Conservation (phyloP, 2,329 filamentous ascomycete genomes). For the Plenodomus biglobosus region DNA sequence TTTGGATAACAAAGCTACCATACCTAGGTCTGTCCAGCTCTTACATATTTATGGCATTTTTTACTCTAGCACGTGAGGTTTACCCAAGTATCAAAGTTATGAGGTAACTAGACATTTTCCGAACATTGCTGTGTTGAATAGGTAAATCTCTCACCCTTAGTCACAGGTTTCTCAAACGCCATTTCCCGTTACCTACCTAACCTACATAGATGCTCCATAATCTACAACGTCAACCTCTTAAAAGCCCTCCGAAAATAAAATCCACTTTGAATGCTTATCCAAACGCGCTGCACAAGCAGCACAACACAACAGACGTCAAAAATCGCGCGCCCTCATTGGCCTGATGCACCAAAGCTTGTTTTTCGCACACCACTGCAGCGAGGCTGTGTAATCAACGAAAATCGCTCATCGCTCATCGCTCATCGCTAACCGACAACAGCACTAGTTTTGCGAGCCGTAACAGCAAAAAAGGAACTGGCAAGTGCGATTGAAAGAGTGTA, state of each 20-base stretch:
- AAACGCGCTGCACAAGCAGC: neutral
- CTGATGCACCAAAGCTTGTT: slow-evolving; percentile 4
- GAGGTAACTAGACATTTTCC: too few species aligned
- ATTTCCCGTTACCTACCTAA: too few species aligned
- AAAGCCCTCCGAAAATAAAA: slow-evolving; percentile 2
- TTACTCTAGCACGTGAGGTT: too few species aligned
- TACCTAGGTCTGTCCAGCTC: too few species aligned
- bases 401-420: slow-evolving; percentile 30
- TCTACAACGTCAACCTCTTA: too few species aligned
- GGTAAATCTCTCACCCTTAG: too few species aligned
- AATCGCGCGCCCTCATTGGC: slow-evolving; percentile 7
- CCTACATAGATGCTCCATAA: too few species aligned
- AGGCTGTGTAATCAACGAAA: slow-evolving; percentile 24
- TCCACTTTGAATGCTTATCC: slow-evolving; percentile 5
- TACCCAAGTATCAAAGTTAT: too few species aligned
- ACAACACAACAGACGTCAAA: slow-evolving; percentile 1
- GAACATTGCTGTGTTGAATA: too few species aligned
- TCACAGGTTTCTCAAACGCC: too few species aligned
- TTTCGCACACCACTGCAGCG: slow-evolving; percentile 9
- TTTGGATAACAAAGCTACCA: too few species aligned
- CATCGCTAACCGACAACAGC: slow-evolving; percentile 30
- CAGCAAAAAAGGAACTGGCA: slow-evolving; percentile 14
- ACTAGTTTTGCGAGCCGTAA: slow-evolving; percentile 11
- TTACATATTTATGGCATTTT: too few species aligned
- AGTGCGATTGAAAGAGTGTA: slow-evolving; percentile 5